Evolutionary conservation across 805 yeast species (phyloP), one percentile per base, ranked within the genome.

Genomic region (Yarrowia keelungensis): DNA sequence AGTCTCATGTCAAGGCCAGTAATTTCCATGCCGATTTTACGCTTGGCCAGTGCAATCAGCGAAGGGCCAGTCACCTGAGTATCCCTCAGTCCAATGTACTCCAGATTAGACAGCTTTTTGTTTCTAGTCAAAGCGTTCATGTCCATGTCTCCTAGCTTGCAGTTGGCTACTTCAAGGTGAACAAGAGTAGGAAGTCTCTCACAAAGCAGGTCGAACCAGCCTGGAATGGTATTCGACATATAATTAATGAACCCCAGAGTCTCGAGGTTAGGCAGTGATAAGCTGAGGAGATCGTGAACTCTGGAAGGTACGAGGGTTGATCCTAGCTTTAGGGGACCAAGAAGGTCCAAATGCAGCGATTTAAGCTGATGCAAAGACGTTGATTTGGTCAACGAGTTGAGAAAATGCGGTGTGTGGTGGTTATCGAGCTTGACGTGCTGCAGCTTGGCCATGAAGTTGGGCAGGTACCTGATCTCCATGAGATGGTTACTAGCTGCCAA

Each of bases 331-430:
- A 19, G 32, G 12, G 67, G 56, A 22, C 67, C 67, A 19, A 19
- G 32, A 8, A 62, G 67, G 46, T 62, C 56, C 46, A 62, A 5
- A 22, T 62, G 56, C 56, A 62, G 47, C 12, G 54, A 49, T 32
- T 41, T 62, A 10, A 62, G 56, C 8, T 62, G 38, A 38, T 7
- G 56, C 46, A 47, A 26, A 5, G 46, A 47, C 7, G 54, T 62
- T 12, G 67, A 26, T 11, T 43, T 59, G 11, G 56, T 61, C 45
- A 62, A 22, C 32, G 67, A 62, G 26, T 62, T 62, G n/a, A 62
- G 54, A 16, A 62, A 62, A 47, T 62, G 67, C 67, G 67, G 56
- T 0, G 67, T 47, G 11, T 62, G 67, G 26, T 62, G 67, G 46
- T 62, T 47, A 39, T 62, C 67, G 22, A 62, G 67, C 26, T 47